phyloP scores from a whole-genome alignment of 2,329 filamentous ascomycete species.

The Diaporthe destruens region DNA sequence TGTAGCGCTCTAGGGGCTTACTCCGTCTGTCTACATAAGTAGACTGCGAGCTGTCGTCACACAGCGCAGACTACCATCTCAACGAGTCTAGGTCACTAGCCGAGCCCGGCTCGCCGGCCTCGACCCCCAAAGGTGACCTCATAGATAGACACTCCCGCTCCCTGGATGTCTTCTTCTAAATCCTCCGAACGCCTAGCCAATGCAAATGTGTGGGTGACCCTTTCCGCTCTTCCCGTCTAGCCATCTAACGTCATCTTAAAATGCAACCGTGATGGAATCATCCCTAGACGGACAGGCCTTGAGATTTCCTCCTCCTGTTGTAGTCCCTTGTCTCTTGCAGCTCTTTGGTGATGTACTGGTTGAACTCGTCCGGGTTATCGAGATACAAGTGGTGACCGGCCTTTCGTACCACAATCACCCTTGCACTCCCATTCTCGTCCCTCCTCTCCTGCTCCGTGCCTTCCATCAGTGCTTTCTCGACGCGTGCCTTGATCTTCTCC shows the following conservation, averaged over 20 bases:
- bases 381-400: conserved; percentile 72
- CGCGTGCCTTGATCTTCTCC: conserved; percentile 80
- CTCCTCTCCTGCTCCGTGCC: conserved; percentile 76
- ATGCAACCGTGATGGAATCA: too few species aligned
- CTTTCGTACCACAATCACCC: conserved; percentile 80
- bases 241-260: not conserved
- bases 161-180: not conserved
- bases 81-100: conserved; percentile 11
- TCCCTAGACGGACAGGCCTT: conserved; percentile 27
- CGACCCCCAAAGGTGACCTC: not conserved
- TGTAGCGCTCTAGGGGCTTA: conserved; percentile 15
- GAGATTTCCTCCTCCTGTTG: conserved; percentile 42
- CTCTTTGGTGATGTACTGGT: conserved; percentile 64
- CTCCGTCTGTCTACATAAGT: conserved; percentile 27
- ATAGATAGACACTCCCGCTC: not conserved
- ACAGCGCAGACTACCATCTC: not conserved
- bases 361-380: conserved; percentile 71
- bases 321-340: conserved; percentile 62
- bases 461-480: conserved; percentile 68
- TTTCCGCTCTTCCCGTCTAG: not conserved
- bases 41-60: not conserved
- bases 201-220: conserved; percentile 20
- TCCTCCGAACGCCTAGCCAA: conserved; percentile 35
- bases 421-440: conserved; percentile 82
- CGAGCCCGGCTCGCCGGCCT: conserved; percentile 6